Evolutionary conservation across 805 yeast genomes (phyloP), one percentile per base, ranked within the genome.

Genomic region (Monosporozyma solicola): DNA sequence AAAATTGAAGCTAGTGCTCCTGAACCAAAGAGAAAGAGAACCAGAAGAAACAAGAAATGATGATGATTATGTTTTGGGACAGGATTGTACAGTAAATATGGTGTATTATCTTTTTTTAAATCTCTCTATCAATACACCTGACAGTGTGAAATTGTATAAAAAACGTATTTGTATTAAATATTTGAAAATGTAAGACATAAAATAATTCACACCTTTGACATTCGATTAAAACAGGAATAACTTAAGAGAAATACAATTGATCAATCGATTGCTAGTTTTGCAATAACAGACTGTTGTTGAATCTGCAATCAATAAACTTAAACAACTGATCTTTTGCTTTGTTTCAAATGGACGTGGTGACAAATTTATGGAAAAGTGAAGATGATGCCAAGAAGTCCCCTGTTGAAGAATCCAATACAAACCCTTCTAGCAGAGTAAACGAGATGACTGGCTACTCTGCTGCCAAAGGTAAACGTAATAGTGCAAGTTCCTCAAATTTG

Each of bases 1-100:
- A 75, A 73, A 52, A 15, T 29, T 3, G 41, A 35, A 1, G 25
- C 15, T 2, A 13, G 32, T 6, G 44, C 43, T 1, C 32, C 31
- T n/a, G 51, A 47, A 44, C 29, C 39, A 25, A 39, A 29, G 35
- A 54, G 47, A 9, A 54, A 48, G 27, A 50, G 41, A 37, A 10
- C 20, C 16, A 51, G 29, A 31, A 51, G 33, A 44, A 29, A 29
- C 31, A 37, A 48, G 37, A 25, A 37, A 29, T 45, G 29, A 22
- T 41, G 6, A 20, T 10, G 4, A 3, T 3, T 5, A 6, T n/a
- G 13, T 15, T 7, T 11, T 4, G 11, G 24, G 10, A 20, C 9
- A 15, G 20, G 10, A 20, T 20, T 41, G 24, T 41, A 9, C 27
- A 22, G 7, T 41, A 20, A 20, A 9, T 27, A 27, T 27, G 29